phyloP scores from a whole-genome alignment of 495 filamentous ascomycete species.

The Neohortaea acidophila region DNA sequence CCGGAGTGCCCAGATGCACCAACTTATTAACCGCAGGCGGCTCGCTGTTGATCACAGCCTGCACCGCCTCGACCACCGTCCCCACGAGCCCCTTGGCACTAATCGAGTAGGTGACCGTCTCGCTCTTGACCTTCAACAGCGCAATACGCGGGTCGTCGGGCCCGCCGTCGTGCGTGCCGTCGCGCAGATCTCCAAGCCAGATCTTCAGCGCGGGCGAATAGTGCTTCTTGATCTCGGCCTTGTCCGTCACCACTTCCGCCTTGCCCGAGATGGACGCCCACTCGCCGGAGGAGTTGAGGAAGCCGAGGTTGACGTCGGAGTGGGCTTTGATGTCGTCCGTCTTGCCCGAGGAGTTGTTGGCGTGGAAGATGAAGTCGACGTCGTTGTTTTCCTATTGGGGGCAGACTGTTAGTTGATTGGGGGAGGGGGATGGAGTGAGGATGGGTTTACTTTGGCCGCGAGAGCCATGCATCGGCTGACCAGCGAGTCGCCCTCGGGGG shows the following conservation, averaged over 20 bases:
- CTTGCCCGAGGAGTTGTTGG: slow-evolving; percentile 87
- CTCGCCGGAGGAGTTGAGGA: slow-evolving; percentile 58
- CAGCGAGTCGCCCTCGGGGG: slow-evolving; percentile 40
- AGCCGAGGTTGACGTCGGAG: slow-evolving; percentile 70
- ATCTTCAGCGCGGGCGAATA: slow-evolving; percentile 64
- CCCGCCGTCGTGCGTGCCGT: slow-evolving; percentile 72
- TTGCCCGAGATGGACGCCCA: slow-evolving; percentile 73
- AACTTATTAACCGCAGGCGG: slow-evolving; percentile 61
- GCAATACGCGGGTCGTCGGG: slow-evolving; percentile 67
- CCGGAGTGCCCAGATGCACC: slow-evolving; percentile 55
- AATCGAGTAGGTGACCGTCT: slow-evolving; percentile 47
- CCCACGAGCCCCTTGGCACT: slow-evolving; percentile 39
- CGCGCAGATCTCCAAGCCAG: slow-evolving; percentile 83
- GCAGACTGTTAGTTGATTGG: slow-evolving; percentile 1
- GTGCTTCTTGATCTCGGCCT: slow-evolving; percentile 52
- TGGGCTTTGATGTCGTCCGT: slow-evolving; percentile 65
- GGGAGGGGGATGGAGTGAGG: neutral
- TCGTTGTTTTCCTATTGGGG: slow-evolving; percentile 51
- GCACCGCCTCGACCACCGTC: slow-evolving; percentile 52
- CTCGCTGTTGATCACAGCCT: slow-evolving; percentile 58
- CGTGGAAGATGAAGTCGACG: slow-evolving; percentile 83
- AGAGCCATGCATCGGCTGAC: slow-evolving; percentile 81
- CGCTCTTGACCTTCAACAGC: slow-evolving; percentile 50
- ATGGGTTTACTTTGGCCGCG: slow-evolving; percentile 51
- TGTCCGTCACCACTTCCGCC: slow-evolving; percentile 52